Base-by-base conservation (phyloP, 805 yeast genomes). In the Barnettozyma sucrosica region DNA sequence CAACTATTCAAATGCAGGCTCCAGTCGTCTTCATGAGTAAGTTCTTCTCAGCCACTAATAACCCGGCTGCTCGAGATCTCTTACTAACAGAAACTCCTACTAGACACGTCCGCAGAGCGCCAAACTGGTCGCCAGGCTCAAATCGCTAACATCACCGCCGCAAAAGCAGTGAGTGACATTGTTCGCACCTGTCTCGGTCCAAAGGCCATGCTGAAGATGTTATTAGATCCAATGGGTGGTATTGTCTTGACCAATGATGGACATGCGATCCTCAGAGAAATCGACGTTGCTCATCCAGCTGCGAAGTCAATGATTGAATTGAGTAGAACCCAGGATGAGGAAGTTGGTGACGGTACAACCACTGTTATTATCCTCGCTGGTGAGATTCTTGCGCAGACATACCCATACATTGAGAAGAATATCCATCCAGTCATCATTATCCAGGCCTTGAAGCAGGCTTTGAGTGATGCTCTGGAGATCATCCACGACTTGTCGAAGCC, bases 171-270 rank as follows among this genome's bases (percentile, higher is more conserved):
- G 37, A 95, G 97, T 0, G 99, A 93, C 67, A 92, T 93, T 62
- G 89, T 93, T 59, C 80, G 99, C 67, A 93, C 99, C 23, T 93
- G 99, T 76, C 75, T 93, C 51, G 99, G 99, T 18, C 99, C 99
- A 46, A 92, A 92, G 67, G 99, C 99, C 32, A 93, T 93, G 99
- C 79, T 93, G 52, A 93, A 93, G 72, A 92, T 93, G 98, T 75
- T 93, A 46, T 74, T 93, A 54, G 99, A 93, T 65, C 99, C 99
- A 48, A 70, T 71, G 76, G 92, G 93, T 28, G 99, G 99, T 28
- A 86, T 93, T 56, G 97, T 92, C 14, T 75, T 93, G 54, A 93
- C 99, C 48, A 93, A 93, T 68, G 99, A 93, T 66, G 99, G 99
- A 13, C 99, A 93, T 68, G 99, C 99, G 16, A 93, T 93, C 57